Conservation (phyloP, 2,329 filamentous ascomycete genomes). For the Myrmaecium sp. region DNA sequence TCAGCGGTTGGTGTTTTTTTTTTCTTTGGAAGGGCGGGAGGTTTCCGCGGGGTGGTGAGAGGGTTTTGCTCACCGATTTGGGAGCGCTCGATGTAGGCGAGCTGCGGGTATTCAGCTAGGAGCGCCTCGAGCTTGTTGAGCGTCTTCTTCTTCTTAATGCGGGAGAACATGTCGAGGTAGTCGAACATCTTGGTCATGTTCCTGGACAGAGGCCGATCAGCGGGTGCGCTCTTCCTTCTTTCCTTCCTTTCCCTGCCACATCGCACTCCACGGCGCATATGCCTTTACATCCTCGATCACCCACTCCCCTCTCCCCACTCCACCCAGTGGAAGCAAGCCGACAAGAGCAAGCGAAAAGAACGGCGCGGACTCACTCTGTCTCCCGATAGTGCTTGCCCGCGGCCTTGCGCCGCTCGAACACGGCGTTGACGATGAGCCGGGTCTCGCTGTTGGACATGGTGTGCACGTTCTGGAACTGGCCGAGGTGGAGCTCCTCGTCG, state of each 20-base stretch:
- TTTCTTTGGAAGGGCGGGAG: background rate
- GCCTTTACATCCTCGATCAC: too few relatives aligned
- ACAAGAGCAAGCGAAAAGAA: too few relatives aligned
- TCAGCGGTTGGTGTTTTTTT: conserved; percentile 1
- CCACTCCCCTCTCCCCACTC: too few relatives aligned
- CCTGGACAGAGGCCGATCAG: conserved; percentile 30
- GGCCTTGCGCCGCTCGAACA: conserved; percentile 56
- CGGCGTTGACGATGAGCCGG: conserved; percentile 76
- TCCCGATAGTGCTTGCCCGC: too few relatives aligned
- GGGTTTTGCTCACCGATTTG: conserved; percentile 52
- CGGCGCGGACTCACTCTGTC: too few relatives aligned
- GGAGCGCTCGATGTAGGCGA: conserved; percentile 85
- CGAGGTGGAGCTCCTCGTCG: conserved; percentile 80
- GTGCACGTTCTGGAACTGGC: conserved; percentile 84
- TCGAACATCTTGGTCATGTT: conserved; percentile 77
- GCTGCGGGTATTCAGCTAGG: conserved; percentile 58
- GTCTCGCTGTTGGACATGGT: conserved; percentile 87
- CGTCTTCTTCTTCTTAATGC: conserved; percentile 90
- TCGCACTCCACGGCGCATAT: too few relatives aligned
- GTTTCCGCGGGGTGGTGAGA: background rate
- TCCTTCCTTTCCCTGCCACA: background rate
- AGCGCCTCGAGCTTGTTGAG: conserved; percentile 87
- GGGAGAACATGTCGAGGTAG: conserved; percentile 86
- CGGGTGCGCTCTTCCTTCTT: conserved; percentile 6
- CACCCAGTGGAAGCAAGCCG: too few relatives aligned